Conservation (phyloP, 2,329 filamentous ascomycete genomes). For the Colletotrichum eremochloae region DNA sequence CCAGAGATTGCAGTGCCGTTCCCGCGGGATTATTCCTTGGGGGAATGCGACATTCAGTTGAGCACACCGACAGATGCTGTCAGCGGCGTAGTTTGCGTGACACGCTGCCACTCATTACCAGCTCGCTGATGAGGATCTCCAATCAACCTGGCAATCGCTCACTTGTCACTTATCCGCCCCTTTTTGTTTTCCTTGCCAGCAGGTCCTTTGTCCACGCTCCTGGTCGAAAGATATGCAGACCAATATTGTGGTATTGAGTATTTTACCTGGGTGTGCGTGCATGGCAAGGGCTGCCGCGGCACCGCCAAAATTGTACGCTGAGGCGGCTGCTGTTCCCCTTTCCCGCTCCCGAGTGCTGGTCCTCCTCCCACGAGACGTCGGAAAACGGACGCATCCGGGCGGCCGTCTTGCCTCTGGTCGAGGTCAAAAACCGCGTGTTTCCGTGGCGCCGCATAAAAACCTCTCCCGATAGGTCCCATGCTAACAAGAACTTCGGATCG, state of each 20-base stretch:
- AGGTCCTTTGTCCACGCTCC: conserved; percentile 10
- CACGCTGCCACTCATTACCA: conserved; percentile 13
- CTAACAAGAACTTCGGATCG: conserved; percentile 17
- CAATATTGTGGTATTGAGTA: background rate
- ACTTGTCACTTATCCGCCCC: conserved; percentile 4
- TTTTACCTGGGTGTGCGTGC: too few species aligned
- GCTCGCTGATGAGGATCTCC: conserved; percentile 35
- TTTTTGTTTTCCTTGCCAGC: background rate
- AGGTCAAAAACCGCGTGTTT: conserved; percentile 9
- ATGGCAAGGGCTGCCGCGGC: too few species aligned
- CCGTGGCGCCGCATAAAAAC: background rate
- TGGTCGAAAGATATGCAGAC: conserved; percentile 5
- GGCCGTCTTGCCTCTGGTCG: conserved; percentile 23
- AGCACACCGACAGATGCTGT: conserved; percentile 22
- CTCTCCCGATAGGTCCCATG: background rate
- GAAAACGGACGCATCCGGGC: conserved; percentile 29
- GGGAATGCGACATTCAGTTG: conserved; percentile 26
- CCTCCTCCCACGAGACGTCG: conserved; percentile 34
- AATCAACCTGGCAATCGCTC: conserved; percentile 23
- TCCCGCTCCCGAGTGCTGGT: conserved; percentile 9
- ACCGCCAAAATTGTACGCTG: too few species aligned
- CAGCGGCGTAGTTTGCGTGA: conserved; percentile 30
- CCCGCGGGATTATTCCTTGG: conserved; percentile 9
- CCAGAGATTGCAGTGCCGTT: conserved; percentile 30
- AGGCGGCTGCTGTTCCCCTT: background rate